Base-by-base conservation (phyloP, 768 basidiomycete species). In the Russula olivacea region DNA sequence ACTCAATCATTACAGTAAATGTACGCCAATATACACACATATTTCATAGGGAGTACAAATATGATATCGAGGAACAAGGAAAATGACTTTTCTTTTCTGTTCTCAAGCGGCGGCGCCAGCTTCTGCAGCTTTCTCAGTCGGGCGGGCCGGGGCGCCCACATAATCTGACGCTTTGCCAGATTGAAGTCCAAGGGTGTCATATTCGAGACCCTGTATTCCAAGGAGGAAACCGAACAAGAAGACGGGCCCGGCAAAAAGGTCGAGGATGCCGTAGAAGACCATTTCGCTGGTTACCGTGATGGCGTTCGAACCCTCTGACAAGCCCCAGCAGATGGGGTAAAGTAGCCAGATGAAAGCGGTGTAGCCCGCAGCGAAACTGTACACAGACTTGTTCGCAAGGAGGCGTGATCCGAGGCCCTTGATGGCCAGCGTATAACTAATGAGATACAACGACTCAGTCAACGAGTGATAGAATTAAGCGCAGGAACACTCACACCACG, bases 311-410 rank as follows among this genome's bases (percentile, higher is more conserved):
- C 83, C 83, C 59, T 84, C 84, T n/a, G 76, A 76, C 48, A 79
- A 70, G 58, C 77, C 84, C 84, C 83, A 85, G 36, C 76, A 76
- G 62, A 86, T 75, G 10, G 84, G 81, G 72, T 86, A 85, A 34
- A 83, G 64, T 58, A 80, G 52, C 78, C 81, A 83, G 65, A 85
- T 70, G 71, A 82, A 74, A n/a, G 77, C 74, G 64, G 83, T 25
- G 40, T 64, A 60, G 7, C 15, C 11, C 17, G 58, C 63, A 14
- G 1, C 10, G 9, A 2, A 0, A 9, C 23, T 23, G 32, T 60
- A 64, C 2, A 21, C 0, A 7, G 14, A 1, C 58, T 45, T 64
- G 32, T 50, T 10, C 2, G 14, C 1, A 25, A 64, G 23, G 1
- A n/a, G 40, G 32, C 58, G 58, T 17, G 63, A 55, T 30, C 17